These are phyloP conservation scores for Monilinia vaccinii-corymbosi DNA, from an alignment of 2,329 filamentous ascomycete genomes.

Conservation along the genomic window DNA sequence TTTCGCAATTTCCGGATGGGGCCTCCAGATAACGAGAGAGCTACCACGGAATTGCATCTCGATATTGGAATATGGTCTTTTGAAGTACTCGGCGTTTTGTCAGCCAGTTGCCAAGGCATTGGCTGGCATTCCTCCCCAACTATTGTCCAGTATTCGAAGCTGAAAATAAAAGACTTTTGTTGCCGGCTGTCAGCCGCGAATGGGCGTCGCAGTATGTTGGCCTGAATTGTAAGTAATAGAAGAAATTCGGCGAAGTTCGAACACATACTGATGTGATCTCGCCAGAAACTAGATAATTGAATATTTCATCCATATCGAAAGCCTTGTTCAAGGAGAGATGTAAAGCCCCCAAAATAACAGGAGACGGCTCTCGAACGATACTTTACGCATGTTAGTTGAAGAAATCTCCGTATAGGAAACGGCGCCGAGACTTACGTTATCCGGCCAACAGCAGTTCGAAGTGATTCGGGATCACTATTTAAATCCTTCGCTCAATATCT, in stretches of 20 bases:
- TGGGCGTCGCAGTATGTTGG: constrained; percentile 15
- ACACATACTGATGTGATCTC: constrained; percentile 35
- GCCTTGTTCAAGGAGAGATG: constrained; percentile 47
- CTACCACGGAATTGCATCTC: constrained; percentile 50
- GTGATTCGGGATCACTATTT: constrained; percentile 16
- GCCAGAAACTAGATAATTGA: constrained; percentile 44
- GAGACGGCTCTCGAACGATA: constrained; percentile 51
- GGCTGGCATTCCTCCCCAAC: constrained; percentile 46
- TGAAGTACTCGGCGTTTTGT: constrained; percentile 31
- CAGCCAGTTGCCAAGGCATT: constrained; percentile 50
- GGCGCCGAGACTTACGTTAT: constrained; percentile 15
- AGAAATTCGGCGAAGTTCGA: constrained; percentile 11
- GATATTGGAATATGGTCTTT: constrained; percentile 48
- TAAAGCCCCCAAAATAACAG: constrained; percentile 49
- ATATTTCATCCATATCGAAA: constrained; percentile 56
- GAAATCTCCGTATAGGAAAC: background rate
- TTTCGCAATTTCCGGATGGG: constrained; percentile 42
- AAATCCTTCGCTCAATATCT: constrained; percentile 16
- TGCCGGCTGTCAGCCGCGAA: constrained; percentile 33
- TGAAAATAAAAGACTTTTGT: constrained; percentile 51
- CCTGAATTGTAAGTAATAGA: constrained; percentile 10
- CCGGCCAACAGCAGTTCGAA: constrained; percentile 18
- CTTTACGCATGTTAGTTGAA: background rate
- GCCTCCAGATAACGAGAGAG: constrained; percentile 45
- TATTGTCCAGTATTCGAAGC: constrained; percentile 57